These are phyloP conservation scores for Thelonectria olida DNA, from an alignment of 2,329 filamentous ascomycete species.

Conservation along the genomic window DNA sequence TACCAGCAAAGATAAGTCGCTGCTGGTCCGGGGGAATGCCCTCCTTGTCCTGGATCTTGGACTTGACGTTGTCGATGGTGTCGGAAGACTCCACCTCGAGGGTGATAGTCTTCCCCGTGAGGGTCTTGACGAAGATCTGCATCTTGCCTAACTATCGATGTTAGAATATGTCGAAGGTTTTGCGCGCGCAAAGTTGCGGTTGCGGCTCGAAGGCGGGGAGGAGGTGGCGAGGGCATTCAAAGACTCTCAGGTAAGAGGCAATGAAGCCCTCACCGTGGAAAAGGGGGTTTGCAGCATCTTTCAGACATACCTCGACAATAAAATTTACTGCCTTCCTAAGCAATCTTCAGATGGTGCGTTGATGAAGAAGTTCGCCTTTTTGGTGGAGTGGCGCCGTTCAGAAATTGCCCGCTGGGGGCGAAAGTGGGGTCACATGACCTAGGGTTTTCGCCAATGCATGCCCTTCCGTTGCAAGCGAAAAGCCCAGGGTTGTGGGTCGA, in stretches of 20 bases:
- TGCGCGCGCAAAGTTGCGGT: slow-evolving; percentile 14
- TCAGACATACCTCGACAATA: slow-evolving; percentile 72
- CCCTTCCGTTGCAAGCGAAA: slow-evolving; percentile 27
- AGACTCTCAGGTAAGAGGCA: slow-evolving; percentile 47
- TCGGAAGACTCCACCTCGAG: slow-evolving; percentile 99
- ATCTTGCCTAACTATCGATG: slow-evolving; percentile 68
- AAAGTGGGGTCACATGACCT: slow-evolving; percentile 42
- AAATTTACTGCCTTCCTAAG: slow-evolving; percentile 68
- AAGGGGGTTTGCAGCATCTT: slow-evolving; percentile 55
- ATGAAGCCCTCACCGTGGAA: slow-evolving; percentile 41
- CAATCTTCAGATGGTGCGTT: slow-evolving; percentile 65
- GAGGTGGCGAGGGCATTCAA: slow-evolving; percentile 27
- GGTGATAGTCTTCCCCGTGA: slow-evolving; percentile 99
- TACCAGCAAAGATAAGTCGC: slow-evolving; percentile 99
- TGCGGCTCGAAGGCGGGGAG: slow-evolving; percentile 5
- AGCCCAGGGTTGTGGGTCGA: background rate
- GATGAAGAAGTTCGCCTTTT: slow-evolving; percentile 43
- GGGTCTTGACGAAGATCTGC: slow-evolving; percentile 83
- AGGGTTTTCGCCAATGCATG: slow-evolving; percentile 35
- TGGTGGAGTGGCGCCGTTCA: slow-evolving; percentile 43
- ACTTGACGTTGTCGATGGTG: slow-evolving; percentile 99
- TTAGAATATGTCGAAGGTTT: slow-evolving; percentile 48
- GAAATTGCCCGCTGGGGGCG: slow-evolving; percentile 34
- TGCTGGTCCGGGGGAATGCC: slow-evolving; percentile 99
- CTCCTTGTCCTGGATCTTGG: slow-evolving; percentile 99